Percentiles rank a stretch among this genome's conserved stretches.
These are phyloP conservation scores for Calvatia gigantea DNA, from an alignment of 768 basidiomycete genomes.

Conservation along the genomic window DNA sequence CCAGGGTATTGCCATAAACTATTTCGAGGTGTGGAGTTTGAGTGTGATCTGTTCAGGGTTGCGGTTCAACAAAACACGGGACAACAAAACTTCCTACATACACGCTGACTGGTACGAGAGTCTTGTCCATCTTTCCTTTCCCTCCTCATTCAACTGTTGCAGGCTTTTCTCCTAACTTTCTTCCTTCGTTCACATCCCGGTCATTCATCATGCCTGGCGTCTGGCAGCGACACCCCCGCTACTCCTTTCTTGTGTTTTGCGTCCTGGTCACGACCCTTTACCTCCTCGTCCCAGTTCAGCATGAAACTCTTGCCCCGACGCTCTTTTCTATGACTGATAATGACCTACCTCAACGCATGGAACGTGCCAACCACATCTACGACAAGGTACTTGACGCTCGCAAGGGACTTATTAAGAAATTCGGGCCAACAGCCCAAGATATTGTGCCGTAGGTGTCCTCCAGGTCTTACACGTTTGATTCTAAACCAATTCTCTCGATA, in stretches of 20 bases:
- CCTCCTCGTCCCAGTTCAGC: conserved; percentile 37
- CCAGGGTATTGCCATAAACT: neutral
- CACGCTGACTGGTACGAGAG: neutral
- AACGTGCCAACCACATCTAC: conserved; percentile 44
- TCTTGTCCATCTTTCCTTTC: neutral
- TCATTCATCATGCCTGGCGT: conserved; percentile 23
- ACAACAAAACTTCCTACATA: neutral
- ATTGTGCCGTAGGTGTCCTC: conserved; percentile 37
- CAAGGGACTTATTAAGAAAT: conserved; percentile 47
- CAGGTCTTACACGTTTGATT: neutral
- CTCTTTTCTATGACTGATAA: conserved; percentile 24
- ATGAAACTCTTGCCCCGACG: conserved; percentile 17
- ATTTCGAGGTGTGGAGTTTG: neutral
- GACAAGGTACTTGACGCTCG: conserved; percentile 37
- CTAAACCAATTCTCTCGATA: conserved; percentile 6
- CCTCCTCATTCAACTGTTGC: conserved; percentile 4
- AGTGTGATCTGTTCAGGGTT: neutral
- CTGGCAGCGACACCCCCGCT: conserved; percentile 49
- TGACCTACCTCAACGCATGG: conserved; percentile 35
- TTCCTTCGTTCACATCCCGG: neutral
- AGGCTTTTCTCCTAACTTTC: neutral
- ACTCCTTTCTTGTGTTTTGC: conserved; percentile 39
- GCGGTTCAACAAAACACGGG: neutral
- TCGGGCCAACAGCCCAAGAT: conserved; percentile 48
- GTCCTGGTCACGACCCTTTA: conserved; percentile 43